These are phyloP conservation scores for Penicillium waksmanii DNA, from an alignment of 495 filamentous ascomycete genomes.

Conservation along the genomic window DNA sequence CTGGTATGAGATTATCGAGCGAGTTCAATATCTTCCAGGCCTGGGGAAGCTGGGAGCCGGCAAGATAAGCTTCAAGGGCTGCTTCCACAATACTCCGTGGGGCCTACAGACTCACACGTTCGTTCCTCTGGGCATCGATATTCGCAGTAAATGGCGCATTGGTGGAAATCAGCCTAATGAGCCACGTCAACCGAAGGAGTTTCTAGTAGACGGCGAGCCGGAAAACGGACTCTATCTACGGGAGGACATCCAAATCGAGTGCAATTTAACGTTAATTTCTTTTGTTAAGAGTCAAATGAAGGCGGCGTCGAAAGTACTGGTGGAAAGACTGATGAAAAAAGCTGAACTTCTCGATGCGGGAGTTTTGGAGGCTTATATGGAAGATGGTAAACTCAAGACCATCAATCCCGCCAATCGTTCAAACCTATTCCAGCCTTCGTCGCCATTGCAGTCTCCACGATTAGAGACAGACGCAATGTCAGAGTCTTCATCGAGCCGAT, in stretches of 20 bases:
- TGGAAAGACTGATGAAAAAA: slow-evolving; percentile 66
- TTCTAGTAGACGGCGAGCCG: slow-evolving; percentile 52
- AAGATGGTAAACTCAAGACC: slow-evolving; percentile 34
- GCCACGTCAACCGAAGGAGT: slow-evolving; percentile 57
- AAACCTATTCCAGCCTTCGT: not conserved
- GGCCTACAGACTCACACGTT: slow-evolving; percentile 78
- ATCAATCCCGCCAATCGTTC: slow-evolving; percentile 33
- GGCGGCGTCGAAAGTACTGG: slow-evolving; percentile 67
- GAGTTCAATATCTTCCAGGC: slow-evolving; percentile 72
- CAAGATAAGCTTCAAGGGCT: slow-evolving; percentile 72
- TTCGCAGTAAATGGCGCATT: slow-evolving; percentile 66
- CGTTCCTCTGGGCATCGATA: slow-evolving; percentile 68
- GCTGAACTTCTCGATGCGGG: slow-evolving; percentile 45
- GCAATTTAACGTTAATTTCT: slow-evolving; percentile 69
- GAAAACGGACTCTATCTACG: slow-evolving; percentile 69
- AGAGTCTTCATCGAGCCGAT: not conserved
- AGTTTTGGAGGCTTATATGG: slow-evolving; percentile 30
- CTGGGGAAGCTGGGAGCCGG: slow-evolving; percentile 54
- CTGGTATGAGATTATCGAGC: slow-evolving; percentile 70
- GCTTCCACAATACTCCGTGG: slow-evolving; percentile 69
- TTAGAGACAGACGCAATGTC: not conserved
- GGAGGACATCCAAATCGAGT: slow-evolving; percentile 77
- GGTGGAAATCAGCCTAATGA: slow-evolving; percentile 69
- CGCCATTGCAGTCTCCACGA: not conserved
- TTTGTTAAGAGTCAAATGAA: slow-evolving; percentile 80